Evolutionary conservation across 306 rosid genomes (phyloP), one percentile per base, ranked within the genome.

Genomic region (Abrus pulchellus): DNA sequence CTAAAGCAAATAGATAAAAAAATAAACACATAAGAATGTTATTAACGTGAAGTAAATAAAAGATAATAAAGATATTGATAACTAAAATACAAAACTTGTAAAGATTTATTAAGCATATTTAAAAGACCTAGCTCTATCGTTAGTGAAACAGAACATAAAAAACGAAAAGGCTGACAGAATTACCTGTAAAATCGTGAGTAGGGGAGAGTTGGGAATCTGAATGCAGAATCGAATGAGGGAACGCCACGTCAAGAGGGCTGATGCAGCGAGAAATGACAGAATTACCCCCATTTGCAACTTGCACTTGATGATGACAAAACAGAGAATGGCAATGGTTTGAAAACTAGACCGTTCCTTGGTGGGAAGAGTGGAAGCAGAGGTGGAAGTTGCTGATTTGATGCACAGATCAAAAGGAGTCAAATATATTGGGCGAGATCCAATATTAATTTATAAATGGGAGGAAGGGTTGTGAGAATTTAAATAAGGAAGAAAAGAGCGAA

Each of bases 221-320:
- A 32, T 2, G 45, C 62, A 71, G 13, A 13, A 34, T 20, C 85
- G 53, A 80, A 83, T 64, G 28, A 54, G 13, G n/a, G 0, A 40
- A 13, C 5, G 69, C 83, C 89, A 73, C 78, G 57, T 71, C 56
- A 59, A 11, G 0, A 29, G 0, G 3, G 32, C 59, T 76, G 85
- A 80, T 76, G 89, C 78, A 41, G 65, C 7, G 0, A 9, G 27
- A 0, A 80, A 60, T 70, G 68, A 79, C 85, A 1, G 33, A 28
- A 82, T 0, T 41, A 75, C 0, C 89, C 89, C 20, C 5, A 5
- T 10, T 1, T 20, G 0, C 0, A 28, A 43, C 20, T 38, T 55
- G 27, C 60, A 57, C 60, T 40, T 30, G 68, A 47, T 0, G 0
- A 32, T 30, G 45, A 61, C 69, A 9, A 48, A 60, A 61, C 69